Percentiles rank a stretch among this genome's conserved stretches.
Evolutionary conservation across 768 basidiomycete genomes (phyloP).

Genomic region (Brasilioporus rufonigricans): DNA sequence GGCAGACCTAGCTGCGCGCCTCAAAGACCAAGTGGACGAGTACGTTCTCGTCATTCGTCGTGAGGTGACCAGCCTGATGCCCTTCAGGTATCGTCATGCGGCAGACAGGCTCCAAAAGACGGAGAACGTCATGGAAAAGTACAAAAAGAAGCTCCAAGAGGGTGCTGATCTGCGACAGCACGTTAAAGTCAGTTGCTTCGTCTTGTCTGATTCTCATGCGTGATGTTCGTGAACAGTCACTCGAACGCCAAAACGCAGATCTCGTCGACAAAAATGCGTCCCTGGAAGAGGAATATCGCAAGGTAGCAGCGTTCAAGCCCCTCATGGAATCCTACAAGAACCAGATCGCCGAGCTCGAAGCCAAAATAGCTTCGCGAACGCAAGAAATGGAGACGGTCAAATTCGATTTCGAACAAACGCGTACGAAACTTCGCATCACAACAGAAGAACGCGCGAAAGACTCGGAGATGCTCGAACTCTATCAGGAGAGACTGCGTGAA

Average conservation of each 20-base stretch:
- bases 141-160: conserved; percentile 97
- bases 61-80: neutral
- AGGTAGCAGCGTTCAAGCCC: conserved; percentile 81
- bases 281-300: conserved; percentile 90
- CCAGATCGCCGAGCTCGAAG: conserved; percentile 80
- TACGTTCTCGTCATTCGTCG: conserved; percentile 28
- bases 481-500: conserved; percentile 89
- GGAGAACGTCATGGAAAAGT: conserved; percentile 98
- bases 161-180: conserved; percentile 85
- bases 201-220: neutral
- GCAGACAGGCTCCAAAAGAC: conserved; percentile 91
- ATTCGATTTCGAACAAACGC: conserved; percentile 75
- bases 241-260: conserved; percentile 91
- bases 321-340: conserved; percentile 91
- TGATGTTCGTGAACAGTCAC: conserved; percentile 44
- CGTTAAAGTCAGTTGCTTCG: conserved; percentile 56
- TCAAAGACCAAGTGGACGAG: conserved; percentile 97
- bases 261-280: conserved; percentile 89
- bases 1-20: conserved; percentile 72
- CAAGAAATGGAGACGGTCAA: conserved; percentile 72
- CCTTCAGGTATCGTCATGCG: conserved; percentile 78
- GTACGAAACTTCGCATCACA: conserved; percentile 64
- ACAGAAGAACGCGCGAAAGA: conserved; percentile 73
- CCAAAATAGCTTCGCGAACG: conserved; percentile 58
- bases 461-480: conserved; percentile 81